These are phyloP conservation scores for Cutaneotrichosporon sp. DNA, from an alignment of 1,284 basidiomycete genomes.

Conservation along the genomic window DNA sequence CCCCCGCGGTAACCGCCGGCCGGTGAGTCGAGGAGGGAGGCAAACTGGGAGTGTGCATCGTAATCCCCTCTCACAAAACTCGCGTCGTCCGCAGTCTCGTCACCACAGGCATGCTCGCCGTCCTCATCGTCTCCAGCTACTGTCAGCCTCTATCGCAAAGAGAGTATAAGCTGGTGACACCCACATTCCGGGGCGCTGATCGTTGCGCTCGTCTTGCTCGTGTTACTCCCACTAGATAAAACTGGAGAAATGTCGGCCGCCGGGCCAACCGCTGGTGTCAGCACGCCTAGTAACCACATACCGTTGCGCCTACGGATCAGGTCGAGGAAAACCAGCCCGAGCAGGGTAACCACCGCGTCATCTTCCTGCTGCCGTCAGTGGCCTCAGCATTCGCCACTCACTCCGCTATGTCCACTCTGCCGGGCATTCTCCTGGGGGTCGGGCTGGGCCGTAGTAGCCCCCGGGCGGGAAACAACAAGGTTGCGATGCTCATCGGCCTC, in stretches of 20 bases:
- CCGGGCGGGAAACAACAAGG: neutral
- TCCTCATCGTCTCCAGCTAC: neutral
- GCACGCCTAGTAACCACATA: neutral
- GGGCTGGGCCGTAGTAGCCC: neutral
- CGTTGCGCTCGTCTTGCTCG: neutral
- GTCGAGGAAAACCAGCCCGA: neutral
- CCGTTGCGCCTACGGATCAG: neutral
- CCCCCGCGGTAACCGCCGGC: too few relatives aligned
- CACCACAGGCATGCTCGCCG: neutral
- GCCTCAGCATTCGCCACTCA: neutral
- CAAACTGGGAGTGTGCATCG: neutral
- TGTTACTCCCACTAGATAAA: neutral
- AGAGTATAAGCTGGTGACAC: neutral
- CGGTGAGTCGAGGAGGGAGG: too few relatives aligned
- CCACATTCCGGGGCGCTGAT: neutral
- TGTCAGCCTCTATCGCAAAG: neutral
- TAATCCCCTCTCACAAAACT: neutral
- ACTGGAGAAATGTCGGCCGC: neutral
- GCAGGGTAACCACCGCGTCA: neutral
- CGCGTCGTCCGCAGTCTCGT: neutral
- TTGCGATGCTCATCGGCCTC: neutral
- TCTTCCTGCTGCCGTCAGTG: neutral
- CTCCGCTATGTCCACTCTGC: too few relatives aligned
- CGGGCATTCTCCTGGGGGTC: neutral
- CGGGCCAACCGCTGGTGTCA: neutral